A percentile compares a stretch with the other conserved stretches of the same genome.
phyloP scores from a whole-genome alignment of 208 protist genomes.

The Trypanosoma melophagium region DNA sequence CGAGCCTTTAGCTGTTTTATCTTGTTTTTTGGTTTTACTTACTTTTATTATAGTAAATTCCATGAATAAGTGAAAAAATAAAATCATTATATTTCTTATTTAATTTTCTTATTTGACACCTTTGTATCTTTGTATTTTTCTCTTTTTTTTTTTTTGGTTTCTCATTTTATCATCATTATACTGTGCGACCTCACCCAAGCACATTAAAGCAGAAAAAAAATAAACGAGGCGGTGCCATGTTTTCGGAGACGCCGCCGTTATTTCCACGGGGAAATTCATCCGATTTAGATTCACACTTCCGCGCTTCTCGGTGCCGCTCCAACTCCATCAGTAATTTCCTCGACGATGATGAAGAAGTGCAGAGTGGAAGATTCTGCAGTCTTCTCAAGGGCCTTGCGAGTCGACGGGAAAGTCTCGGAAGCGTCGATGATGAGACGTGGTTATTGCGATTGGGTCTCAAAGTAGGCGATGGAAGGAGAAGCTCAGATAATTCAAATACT shows the following conservation, averaged over 20 bases:
- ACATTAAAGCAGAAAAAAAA: too few relatives aligned
- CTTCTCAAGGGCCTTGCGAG: neutral
- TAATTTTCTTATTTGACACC: too few relatives aligned
- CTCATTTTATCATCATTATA: too few relatives aligned
- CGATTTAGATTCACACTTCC: neutral
- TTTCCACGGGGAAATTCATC: neutral
- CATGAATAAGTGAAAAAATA: too few relatives aligned
- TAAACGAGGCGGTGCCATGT: neutral
- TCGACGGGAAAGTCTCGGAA: neutral
- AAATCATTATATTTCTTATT: too few relatives aligned
- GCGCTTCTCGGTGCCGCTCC: neutral
- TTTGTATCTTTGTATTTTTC: too few relatives aligned
- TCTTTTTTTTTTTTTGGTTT: too few relatives aligned
- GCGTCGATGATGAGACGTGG: neutral
- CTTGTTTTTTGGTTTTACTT: neutral
- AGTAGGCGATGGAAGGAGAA: too few relatives aligned
- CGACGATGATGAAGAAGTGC: conserved; percentile 7
- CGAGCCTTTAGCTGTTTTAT: too few relatives aligned
- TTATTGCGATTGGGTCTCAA: neutral
- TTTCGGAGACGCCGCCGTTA: neutral
- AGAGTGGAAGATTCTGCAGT: neutral
- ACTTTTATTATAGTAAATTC: neutral
- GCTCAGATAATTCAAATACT: too few relatives aligned
- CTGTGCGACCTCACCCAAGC: too few relatives aligned
- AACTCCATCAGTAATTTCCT: neutral